A percentile compares a stretch with the other conserved stretches of the same genome.
Evolutionary conservation across 2,329 filamentous ascomycete genomes (phyloP).

Genomic region (Cryphonectria parasitica): DNA sequence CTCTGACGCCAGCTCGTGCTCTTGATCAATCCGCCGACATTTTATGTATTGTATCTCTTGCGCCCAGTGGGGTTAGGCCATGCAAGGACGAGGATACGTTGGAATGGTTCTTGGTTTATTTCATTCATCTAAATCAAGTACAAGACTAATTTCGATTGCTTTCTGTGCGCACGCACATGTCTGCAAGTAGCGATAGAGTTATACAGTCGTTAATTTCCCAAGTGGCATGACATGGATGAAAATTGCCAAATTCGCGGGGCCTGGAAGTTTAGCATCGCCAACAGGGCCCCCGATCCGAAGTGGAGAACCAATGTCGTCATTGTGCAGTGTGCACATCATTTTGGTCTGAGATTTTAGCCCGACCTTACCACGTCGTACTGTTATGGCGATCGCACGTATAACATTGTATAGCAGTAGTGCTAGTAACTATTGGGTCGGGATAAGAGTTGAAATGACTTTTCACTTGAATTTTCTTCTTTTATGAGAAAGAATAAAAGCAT

Average conservation of each 20-base stretch:
- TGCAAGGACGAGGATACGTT: neutral
- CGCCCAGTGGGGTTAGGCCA: too few species aligned
- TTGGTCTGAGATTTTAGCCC: constrained; percentile 15
- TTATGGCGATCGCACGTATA: neutral
- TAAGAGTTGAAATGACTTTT: neutral
- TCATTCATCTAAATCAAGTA: neutral
- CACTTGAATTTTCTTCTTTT: too few species aligned
- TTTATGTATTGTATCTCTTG: neutral
- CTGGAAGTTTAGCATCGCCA: neutral
- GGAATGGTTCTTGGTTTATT: neutral
- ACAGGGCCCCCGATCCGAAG: neutral
- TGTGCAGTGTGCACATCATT: constrained; percentile 10
- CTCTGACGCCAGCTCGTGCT: neutral
- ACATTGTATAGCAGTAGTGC: neutral
- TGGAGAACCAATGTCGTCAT: constrained; percentile 27
- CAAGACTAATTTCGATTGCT: too few species aligned
- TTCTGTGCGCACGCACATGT: neutral
- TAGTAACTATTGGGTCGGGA: neutral
- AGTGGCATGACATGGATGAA: neutral
- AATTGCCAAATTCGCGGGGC: neutral
- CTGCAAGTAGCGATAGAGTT: neutral
- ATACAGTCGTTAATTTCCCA: neutral
- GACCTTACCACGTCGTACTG: neutral
- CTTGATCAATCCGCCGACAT: neutral
- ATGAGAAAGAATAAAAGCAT: neutral